Conservation (phyloP, 2,329 filamentous ascomycete genomes). For the Fusarium buxicola region DNA sequence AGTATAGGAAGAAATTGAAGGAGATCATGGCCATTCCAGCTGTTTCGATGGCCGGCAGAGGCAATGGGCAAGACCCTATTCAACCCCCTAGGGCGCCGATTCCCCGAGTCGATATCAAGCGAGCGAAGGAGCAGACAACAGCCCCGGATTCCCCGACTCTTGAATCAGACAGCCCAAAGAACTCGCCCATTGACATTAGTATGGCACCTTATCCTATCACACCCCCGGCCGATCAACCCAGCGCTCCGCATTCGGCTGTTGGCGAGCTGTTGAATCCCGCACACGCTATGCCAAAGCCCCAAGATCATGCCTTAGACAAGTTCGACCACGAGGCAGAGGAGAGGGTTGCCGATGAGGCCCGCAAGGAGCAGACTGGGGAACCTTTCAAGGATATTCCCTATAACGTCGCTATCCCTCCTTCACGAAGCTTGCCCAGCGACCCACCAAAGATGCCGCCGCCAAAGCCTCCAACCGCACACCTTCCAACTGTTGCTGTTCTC, state of each 20-base stretch:
- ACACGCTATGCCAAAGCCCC: slow-evolving; percentile 69
- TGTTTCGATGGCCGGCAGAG: slow-evolving; percentile 45
- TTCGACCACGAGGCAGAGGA: slow-evolving; percentile 68
- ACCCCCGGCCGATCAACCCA: slow-evolving; percentile 66
- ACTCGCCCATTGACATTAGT: slow-evolving; percentile 69
- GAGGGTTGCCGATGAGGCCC: slow-evolving; percentile 57
- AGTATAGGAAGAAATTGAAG: slow-evolving; percentile 90
- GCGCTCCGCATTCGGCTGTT: slow-evolving; percentile 57
- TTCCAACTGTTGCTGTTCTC: slow-evolving; percentile 55
- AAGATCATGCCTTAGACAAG: slow-evolving; percentile 68
- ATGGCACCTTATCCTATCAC: slow-evolving; percentile 74
- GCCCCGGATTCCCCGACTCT: slow-evolving; percentile 61
- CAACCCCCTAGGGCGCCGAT: slow-evolving; percentile 23
- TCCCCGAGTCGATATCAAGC: slow-evolving; percentile 43
- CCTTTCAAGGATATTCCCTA: slow-evolving; percentile 61
- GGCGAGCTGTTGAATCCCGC: slow-evolving; percentile 66
- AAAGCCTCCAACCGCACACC: slow-evolving; percentile 55
- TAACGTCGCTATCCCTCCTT: slow-evolving; percentile 65
- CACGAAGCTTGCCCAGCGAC: slow-evolving; percentile 64
- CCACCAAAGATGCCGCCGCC: slow-evolving; percentile 66
- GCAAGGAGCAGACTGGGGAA: slow-evolving; percentile 59
- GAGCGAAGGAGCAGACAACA: slow-evolving; percentile 33
- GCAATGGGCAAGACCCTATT: slow-evolving; percentile 18
- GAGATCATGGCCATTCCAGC: slow-evolving; percentile 67
- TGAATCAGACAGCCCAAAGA: slow-evolving; percentile 63